These are phyloP conservation scores for Epichloe gansuensis DNA, from an alignment of 2,329 filamentous ascomycete species.

Conservation along the genomic window DNA sequence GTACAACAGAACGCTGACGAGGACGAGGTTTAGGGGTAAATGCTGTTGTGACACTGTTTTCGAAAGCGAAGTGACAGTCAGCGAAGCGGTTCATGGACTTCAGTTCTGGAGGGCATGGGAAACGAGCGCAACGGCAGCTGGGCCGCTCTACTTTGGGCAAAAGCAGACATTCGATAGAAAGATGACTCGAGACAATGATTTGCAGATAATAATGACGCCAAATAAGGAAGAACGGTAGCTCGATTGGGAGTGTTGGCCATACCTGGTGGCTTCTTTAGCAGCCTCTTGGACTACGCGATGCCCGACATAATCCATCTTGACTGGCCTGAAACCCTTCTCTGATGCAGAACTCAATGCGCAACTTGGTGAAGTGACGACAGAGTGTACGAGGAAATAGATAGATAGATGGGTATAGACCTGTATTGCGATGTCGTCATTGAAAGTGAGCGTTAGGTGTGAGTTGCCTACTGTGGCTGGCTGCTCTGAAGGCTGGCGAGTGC, in stretches of 20 bases:
- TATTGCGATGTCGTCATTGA: too few relatives aligned
- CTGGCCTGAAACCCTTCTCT: not conserved
- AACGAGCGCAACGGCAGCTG: too few relatives aligned
- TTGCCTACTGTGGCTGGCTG: too few relatives aligned
- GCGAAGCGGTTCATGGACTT: not conserved
- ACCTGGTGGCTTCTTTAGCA: constrained; percentile 29
- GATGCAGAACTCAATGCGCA: not conserved
- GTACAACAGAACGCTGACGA: constrained; percentile 44
- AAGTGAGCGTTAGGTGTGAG: too few relatives aligned
- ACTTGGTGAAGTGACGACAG: not conserved
- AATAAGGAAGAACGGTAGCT: too few relatives aligned
- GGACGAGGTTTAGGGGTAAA: constrained; percentile 52
- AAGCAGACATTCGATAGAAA: too few relatives aligned
- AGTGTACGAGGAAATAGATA: not conserved
- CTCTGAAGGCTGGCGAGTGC: too few relatives aligned
- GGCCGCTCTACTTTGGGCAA: too few relatives aligned
- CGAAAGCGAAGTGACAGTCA: not conserved
- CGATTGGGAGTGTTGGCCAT: constrained; percentile 7
- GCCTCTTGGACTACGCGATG: constrained; percentile 43
- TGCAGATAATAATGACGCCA: too few relatives aligned
- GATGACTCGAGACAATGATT: too few relatives aligned
- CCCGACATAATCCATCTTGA: constrained; percentile 44
- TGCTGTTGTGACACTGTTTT: constrained; percentile 16
- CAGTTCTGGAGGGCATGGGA: too few relatives aligned
- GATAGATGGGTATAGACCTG: not conserved